Evolutionary conservation across 257 asterid genomes (phyloP).

Genomic region (Thymus mandschuricus): DNA sequence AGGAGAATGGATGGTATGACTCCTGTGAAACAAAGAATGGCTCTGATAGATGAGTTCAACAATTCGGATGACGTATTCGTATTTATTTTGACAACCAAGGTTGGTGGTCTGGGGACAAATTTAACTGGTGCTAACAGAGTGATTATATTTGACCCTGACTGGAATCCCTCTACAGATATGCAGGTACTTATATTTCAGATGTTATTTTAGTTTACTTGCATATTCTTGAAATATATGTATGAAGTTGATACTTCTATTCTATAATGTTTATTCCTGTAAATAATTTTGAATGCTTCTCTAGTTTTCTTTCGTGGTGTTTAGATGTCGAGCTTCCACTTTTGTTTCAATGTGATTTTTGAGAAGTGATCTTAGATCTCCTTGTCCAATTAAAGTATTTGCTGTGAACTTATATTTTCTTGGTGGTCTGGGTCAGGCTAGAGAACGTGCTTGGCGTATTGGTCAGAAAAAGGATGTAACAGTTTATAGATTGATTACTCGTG

Average conservation of each 20-base stretch:
- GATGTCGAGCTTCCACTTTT: background rate
- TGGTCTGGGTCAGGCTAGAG: constrained; percentile 77
- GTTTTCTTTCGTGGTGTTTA: background rate
- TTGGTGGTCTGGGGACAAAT: constrained; percentile 97
- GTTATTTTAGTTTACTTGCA: constrained; percentile 18
- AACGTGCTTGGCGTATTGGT: constrained; percentile 99
- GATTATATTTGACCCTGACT: constrained; percentile 95
- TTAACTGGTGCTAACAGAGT: constrained; percentile 97
- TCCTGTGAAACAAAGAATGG: constrained; percentile 90
- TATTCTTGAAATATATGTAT: constrained; percentile 4
- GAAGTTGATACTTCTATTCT: constrained; percentile 20
- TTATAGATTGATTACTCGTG: constrained; percentile 93
- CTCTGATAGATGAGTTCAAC: constrained; percentile 91
- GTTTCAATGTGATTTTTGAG: constrained; percentile 6
- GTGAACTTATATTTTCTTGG: constrained; percentile 28
- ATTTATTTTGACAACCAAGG: constrained; percentile 91
- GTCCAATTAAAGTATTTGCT: constrained; percentile 22
- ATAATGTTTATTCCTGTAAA: background rate
- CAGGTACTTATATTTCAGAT: constrained; percentile 61
- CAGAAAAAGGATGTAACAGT: constrained; percentile 88
- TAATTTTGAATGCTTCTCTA: constrained; percentile 15
- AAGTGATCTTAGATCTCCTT: constrained; percentile 21
- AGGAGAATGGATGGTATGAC: constrained; percentile 98
- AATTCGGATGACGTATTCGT: constrained; percentile 75
- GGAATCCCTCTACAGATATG: constrained; percentile 99